phyloP scores from a whole-genome alignment of 352 stramenopile species.

The Globisporangium nunn region DNA sequence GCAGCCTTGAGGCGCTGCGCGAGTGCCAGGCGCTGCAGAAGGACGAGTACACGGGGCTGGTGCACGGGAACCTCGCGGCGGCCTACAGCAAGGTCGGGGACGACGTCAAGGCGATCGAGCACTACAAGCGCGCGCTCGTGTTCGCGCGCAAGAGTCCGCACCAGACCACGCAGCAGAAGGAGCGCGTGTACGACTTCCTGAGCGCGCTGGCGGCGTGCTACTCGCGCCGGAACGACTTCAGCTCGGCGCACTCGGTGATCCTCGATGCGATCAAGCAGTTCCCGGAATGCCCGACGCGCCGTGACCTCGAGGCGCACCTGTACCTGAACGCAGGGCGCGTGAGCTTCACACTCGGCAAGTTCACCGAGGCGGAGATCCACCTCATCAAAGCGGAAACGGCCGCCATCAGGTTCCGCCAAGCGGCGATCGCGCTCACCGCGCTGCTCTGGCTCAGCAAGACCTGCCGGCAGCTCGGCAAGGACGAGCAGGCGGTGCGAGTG shows the following conservation, averaged over 20 bases:
- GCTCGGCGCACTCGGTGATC: constrained; percentile 43
- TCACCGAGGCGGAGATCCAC: constrained; percentile 33
- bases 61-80: constrained; percentile 59
- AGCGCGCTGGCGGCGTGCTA: constrained; percentile 47
- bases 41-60: constrained; percentile 53
- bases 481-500: constrained; percentile 12
- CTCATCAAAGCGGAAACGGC: constrained; percentile 32
- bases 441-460: constrained; percentile 49
- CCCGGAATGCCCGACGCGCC: constrained; percentile 27
- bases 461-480: constrained; percentile 25
- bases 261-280: constrained; percentile 43
- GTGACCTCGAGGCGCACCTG: constrained; percentile 34
- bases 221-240: constrained; percentile 46
- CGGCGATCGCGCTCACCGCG: constrained; percentile 34
- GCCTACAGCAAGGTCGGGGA: constrained; percentile 48
- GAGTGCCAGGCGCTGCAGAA: constrained; percentile 47
- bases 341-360: constrained; percentile 43
- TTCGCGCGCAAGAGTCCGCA: constrained; percentile 26
- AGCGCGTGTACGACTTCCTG: constrained; percentile 55
- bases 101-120: constrained; percentile 49
- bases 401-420: constrained; percentile 17
- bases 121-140: constrained; percentile 51
- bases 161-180: constrained; percentile 23
- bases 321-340: constrained; percentile 57
- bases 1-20: constrained; percentile 33